A percentile compares a stretch with the other conserved stretches of the same genome.
These are phyloP conservation scores for Diaporthe sp. DNA, from an alignment of 2,329 filamentous ascomycete species.

Conservation along the genomic window DNA sequence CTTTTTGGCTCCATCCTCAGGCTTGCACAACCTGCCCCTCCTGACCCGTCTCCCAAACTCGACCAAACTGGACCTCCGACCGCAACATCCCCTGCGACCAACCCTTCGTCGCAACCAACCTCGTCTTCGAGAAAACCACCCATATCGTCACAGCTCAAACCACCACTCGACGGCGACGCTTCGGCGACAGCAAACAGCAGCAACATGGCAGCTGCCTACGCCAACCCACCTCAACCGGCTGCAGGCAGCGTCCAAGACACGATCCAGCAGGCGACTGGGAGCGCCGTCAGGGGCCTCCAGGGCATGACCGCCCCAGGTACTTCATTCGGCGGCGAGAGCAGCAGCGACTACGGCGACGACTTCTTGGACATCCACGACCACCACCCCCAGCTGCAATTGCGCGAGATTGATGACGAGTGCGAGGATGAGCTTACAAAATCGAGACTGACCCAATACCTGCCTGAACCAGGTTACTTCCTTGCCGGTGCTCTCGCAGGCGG, in stretches of 20 bases:
- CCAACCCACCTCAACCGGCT: conserved; percentile 27
- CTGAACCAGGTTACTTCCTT: conserved; percentile 96
- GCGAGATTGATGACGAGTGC: conserved; percentile 34
- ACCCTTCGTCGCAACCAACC: conserved; percentile 39
- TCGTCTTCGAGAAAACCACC: conserved; percentile 36
- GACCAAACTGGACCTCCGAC: conserved; percentile 30
- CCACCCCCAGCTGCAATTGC: conserved; percentile 36
- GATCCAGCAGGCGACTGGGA: conserved; percentile 27
- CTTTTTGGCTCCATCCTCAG: conserved; percentile 83
- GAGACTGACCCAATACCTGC: conserved; percentile 78
- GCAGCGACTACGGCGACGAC: conserved; percentile 20
- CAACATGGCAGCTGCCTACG: conserved; percentile 27
- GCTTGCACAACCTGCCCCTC: conserved; percentile 63
- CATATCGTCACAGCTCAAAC: conserved; percentile 39
- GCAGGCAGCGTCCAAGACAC: conserved; percentile 27
- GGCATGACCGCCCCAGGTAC: conserved; percentile 31
- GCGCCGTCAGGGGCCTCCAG: conserved; percentile 16
- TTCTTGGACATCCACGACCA: conserved; percentile 36
- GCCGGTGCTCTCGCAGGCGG: conserved; percentile 95
- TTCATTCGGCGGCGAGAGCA: conserved; percentile 12
- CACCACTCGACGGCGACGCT: conserved; percentile 16
- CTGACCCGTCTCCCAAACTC: conserved; percentile 40
- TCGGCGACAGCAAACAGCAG: conserved; percentile 2
- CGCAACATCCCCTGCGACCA: neutral
- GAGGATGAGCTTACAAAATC: conserved; percentile 57